Percentiles rank a stretch among this genome's conserved stretches.
phyloP scores from a whole-genome alignment of 2,329 filamentous ascomycete genomes.

The Paracoccidioides lutzii region DNA sequence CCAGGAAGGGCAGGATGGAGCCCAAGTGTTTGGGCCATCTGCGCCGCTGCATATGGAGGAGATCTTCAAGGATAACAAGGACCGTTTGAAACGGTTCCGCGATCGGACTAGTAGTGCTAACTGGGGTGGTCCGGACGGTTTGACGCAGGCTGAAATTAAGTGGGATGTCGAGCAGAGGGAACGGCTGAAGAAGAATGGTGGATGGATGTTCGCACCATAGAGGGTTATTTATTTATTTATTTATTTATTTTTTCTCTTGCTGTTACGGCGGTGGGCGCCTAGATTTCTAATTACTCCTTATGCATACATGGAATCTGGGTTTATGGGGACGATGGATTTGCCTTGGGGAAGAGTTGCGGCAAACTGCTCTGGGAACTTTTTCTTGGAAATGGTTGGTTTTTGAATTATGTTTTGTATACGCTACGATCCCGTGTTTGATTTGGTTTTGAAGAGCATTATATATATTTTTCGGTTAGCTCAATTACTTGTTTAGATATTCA shows the following conservation, averaged over 20 bases:
- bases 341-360: no score
- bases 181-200: slow-evolving; percentile 66
- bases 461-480: no score
- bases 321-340: no score
- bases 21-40: slow-evolving; percentile 86
- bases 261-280: no score
- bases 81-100: slow-evolving; percentile 74
- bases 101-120: slow-evolving; percentile 87
- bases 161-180: slow-evolving; percentile 70
- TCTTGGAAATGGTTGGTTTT: no score
- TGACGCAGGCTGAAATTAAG: slow-evolving; percentile 78
- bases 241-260: neutral
- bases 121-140: slow-evolving; percentile 68
- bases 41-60: slow-evolving; percentile 88
- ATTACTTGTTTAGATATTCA: no score
- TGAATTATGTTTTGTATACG: no score
- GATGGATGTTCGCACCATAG: slow-evolving; percentile 58
- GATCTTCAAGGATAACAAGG: slow-evolving; percentile 82
- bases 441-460: no score
- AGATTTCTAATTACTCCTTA: no score
- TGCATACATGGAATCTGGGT: no score
- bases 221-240: neutral
- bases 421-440: no score
- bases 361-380: no score
- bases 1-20: slow-evolving; percentile 61